Percentiles rank a stretch among this genome's conserved stretches.
phyloP scores from a whole-genome alignment of 163 green algal genomes.

The Smithsoniella earleae region DNA sequence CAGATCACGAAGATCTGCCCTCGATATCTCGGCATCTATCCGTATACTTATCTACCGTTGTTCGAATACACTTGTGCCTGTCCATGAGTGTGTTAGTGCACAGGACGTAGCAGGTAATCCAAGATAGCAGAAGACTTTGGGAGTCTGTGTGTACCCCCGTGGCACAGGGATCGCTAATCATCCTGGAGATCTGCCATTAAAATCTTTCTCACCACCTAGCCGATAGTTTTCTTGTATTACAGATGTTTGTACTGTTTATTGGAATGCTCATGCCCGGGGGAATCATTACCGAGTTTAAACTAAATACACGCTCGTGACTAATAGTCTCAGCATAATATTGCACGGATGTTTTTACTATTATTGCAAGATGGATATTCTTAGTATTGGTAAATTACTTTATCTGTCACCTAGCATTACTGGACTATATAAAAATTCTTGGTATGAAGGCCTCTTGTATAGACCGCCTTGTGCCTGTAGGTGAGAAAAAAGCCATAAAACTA shows the following conservation, averaged over 20 bases:
- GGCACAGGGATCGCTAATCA: too few species aligned
- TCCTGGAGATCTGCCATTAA: too few species aligned
- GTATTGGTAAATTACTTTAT: not conserved
- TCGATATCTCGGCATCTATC: too few species aligned
- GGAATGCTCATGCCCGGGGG: not conserved
- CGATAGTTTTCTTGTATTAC: not conserved
- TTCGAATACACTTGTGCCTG: too few species aligned
- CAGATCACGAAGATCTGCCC: too few species aligned
- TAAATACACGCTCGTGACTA: not conserved
- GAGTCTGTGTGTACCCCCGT: too few species aligned
- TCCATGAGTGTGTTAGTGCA: too few species aligned
- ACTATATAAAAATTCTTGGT: not conserved
- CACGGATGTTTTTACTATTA: not conserved
- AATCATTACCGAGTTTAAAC: not conserved
- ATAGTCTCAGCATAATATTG: not conserved
- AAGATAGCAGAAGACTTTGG: too few species aligned
- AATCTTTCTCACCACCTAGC: too few species aligned
- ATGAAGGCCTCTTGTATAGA: not conserved
- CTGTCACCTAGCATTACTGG: not conserved
- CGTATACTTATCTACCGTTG: too few species aligned
- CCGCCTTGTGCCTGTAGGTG: not conserved
- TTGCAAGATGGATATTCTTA: not conserved
- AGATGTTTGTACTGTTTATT: not conserved
- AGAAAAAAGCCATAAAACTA: conserved; percentile 15
- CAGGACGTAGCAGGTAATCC: too few species aligned